Evolutionary conservation across 805 yeast genomes (phyloP).

Genomic region (Diddensiella caesifluorescens): DNA sequence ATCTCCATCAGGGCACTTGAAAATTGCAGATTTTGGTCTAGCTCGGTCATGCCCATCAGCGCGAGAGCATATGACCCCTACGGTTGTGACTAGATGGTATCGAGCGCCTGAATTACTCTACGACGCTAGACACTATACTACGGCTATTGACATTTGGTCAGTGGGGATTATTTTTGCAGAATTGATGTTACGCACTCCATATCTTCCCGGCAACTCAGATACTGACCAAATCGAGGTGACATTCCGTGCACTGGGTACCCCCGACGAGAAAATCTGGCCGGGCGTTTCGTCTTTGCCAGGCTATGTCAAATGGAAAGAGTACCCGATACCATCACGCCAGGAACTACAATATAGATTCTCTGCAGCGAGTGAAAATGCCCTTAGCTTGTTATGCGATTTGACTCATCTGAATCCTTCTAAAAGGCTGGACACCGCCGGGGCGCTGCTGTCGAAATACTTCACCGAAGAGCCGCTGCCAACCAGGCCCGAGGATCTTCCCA

Average conservation of each 20-base stretch:
- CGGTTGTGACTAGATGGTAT: conserved; percentile 97
- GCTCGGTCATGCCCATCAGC: conserved; percentile 78
- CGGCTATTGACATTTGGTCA: conserved; percentile 93
- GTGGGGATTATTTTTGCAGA: conserved; percentile 96
- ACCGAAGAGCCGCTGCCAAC: conserved; percentile 72
- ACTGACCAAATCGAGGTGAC: conserved; percentile 88
- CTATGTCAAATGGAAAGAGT: conserved; percentile 54
- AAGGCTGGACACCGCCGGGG: conserved; percentile 59
- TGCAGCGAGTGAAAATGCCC: conserved; percentile 83
- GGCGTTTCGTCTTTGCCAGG: conserved; percentile 74
- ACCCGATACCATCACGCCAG: conserved; percentile 76
- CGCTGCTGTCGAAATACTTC: conserved; percentile 64
- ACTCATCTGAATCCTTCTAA: conserved; percentile 72
- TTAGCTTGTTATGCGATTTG: conserved; percentile 69
- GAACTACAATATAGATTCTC: conserved; percentile 79
- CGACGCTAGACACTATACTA: conserved; percentile 84
- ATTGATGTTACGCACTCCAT: conserved; percentile 89
- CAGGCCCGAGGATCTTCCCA: conserved; percentile 56
- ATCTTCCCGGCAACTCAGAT: conserved; percentile 89
- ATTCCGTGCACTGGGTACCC: conserved; percentile 92
- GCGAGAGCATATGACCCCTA: conserved; percentile 67
- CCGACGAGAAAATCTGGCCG: conserved; percentile 89
- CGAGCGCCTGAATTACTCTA: conserved; percentile 90
- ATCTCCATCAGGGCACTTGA: conserved; percentile 81
- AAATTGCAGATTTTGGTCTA: conserved; percentile 95